Evolutionary conservation across 2,329 filamentous ascomycete genomes (phyloP).

Genomic region (Pseudogymnoascus sp.): DNA sequence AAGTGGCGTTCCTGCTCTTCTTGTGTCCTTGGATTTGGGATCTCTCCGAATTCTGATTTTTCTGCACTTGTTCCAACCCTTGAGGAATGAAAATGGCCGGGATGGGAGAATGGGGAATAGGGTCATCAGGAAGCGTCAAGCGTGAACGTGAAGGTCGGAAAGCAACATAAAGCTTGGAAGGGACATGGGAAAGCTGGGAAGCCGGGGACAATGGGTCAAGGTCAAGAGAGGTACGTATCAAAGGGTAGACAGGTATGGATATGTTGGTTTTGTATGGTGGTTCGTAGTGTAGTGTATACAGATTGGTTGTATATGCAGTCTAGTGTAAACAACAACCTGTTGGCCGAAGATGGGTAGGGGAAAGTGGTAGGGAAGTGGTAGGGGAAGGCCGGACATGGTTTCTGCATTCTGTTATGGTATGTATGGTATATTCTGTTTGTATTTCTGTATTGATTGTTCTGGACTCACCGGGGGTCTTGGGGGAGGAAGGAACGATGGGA

Average conservation of each 20-base stretch:
- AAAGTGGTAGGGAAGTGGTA: no score
- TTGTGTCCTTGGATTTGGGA: not conserved
- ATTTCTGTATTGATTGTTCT: not conserved
- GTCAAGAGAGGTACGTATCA: not conserved
- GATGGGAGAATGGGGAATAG: not conserved
- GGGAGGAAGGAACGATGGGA: not conserved
- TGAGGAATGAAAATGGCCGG: not conserved
- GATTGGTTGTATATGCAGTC: not conserved
- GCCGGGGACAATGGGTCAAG: not conserved
- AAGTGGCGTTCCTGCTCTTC: not conserved
- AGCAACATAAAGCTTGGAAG: not conserved
- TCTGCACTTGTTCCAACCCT: not conserved
- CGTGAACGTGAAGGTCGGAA: not conserved
- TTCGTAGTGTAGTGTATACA: not conserved
- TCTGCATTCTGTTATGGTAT: not conserved
- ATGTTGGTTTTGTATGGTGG: not conserved
- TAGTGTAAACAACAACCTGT: not conserved
- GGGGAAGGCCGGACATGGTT: not conserved
- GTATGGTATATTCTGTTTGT: not conserved
- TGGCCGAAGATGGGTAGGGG: not conserved
- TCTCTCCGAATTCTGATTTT: not conserved
- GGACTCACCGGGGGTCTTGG: not conserved
- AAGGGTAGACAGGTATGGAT: not conserved
- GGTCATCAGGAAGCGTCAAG: not conserved
- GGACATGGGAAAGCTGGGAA: not conserved